Evolutionary conservation across 2,329 filamentous ascomycete species (phyloP).

Genomic region (Cyphellophora attinorum): DNA sequence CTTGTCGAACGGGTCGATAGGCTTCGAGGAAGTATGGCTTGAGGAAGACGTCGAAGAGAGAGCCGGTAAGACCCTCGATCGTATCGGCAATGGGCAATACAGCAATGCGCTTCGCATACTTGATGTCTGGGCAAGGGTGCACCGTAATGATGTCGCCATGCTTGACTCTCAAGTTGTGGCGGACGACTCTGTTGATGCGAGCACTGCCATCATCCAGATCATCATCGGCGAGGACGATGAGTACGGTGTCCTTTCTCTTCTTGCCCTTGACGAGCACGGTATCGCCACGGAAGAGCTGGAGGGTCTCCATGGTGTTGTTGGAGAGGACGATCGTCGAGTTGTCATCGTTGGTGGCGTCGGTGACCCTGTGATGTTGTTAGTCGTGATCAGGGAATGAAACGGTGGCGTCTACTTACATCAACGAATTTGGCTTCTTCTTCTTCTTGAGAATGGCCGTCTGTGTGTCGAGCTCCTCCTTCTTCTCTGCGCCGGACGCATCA

Average conservation of each 20-base stretch:
- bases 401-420: slow-evolving; percentile 60
- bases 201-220: slow-evolving; percentile 95
- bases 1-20: slow-evolving; percentile 93
- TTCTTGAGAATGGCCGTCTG: slow-evolving; percentile 97
- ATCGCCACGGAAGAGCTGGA: slow-evolving; percentile 97
- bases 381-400: slow-evolving; percentile 3
- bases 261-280: slow-evolving; percentile 98
- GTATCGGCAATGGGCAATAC: slow-evolving; percentile 97
- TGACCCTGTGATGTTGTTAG: slow-evolving; percentile 56
- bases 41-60: slow-evolving; percentile 97
- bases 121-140: slow-evolving; percentile 96
- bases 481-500: slow-evolving; percentile 80
- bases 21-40: slow-evolving; percentile 99
- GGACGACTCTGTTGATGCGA: slow-evolving; percentile 95
- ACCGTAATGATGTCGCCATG: slow-evolving; percentile 97
- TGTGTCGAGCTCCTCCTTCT: slow-evolving; percentile 82
- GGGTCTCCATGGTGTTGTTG: slow-evolving; percentile 96
- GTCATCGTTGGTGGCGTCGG: slow-evolving; percentile 97
- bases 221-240: slow-evolving; percentile 95
- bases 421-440: slow-evolving; percentile 99
- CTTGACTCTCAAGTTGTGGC: slow-evolving; percentile 97
- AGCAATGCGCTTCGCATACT: slow-evolving; percentile 99
- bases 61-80: slow-evolving; percentile 93
- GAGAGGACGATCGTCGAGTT: slow-evolving; percentile 98
- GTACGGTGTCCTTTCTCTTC: slow-evolving; percentile 97